Evolutionary conservation across 2,329 filamentous ascomycete species (phyloP).

Genomic region (Fusarium austroafricanum): DNA sequence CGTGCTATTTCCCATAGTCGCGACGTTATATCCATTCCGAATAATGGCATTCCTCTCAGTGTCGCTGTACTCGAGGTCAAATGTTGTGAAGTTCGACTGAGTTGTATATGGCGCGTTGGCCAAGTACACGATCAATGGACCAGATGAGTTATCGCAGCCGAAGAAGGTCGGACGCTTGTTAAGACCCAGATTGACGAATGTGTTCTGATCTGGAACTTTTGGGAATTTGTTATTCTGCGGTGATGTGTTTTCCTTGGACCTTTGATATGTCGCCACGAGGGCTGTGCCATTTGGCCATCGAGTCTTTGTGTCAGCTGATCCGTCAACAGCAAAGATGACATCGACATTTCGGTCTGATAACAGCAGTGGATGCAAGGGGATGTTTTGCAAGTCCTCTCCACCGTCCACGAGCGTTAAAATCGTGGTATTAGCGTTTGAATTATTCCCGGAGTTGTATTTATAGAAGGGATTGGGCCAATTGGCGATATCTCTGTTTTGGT

Average conservation of each 20-base stretch:
- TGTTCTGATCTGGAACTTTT: slow-evolving; percentile 76
- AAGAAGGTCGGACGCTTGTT: slow-evolving; percentile 84
- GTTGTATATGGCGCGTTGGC: slow-evolving; percentile 82
- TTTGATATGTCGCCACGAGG: slow-evolving; percentile 78
- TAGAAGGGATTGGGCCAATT: slow-evolving; percentile 83
- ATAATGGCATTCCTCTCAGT: slow-evolving; percentile 78
- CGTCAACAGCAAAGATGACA: slow-evolving; percentile 84
- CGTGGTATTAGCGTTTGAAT: slow-evolving; percentile 63
- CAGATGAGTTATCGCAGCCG: slow-evolving; percentile 69
- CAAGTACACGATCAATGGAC: slow-evolving; percentile 82
- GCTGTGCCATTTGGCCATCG: slow-evolving; percentile 83
- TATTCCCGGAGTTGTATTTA: slow-evolving; percentile 68
- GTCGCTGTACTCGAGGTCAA: slow-evolving; percentile 70
- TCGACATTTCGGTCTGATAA: slow-evolving; percentile 79
- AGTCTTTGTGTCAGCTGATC: slow-evolving; percentile 75
- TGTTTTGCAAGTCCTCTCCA: slow-evolving; percentile 81
- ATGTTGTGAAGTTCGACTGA: slow-evolving; percentile 80
- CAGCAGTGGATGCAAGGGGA: slow-evolving; percentile 82
- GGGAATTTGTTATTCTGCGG: slow-evolving; percentile 79
- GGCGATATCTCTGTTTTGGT: slow-evolving; percentile 77
- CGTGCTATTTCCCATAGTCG: slow-evolving; percentile 57
- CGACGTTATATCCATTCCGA: slow-evolving; percentile 81
- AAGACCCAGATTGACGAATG: slow-evolving; percentile 80
- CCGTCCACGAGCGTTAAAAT: slow-evolving; percentile 81
- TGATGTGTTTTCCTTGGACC: slow-evolving; percentile 64